Conservation (phyloP, 2,329 filamentous ascomycete species). For the Aspergillus proliferans region DNA sequence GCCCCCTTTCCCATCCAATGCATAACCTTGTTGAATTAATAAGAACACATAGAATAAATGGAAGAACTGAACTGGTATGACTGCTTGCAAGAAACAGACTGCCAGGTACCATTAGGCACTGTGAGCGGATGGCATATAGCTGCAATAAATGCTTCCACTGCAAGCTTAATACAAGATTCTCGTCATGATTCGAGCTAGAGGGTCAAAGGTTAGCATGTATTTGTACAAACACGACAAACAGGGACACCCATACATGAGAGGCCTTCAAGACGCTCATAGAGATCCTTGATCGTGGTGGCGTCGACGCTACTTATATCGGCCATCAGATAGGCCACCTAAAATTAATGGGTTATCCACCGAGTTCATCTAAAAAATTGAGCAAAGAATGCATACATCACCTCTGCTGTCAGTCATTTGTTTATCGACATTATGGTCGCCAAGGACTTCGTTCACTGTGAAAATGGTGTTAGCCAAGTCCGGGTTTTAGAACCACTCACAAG, state of each 20-base stretch:
- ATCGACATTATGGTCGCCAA: conserved; percentile 94
- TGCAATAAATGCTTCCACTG: conserved; percentile 3
- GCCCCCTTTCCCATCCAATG: background rate
- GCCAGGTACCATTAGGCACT: background rate
- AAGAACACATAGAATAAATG: background rate
- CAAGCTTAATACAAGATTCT: conserved; percentile 36
- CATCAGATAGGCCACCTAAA: conserved; percentile 84
- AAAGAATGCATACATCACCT: conserved; percentile 60
- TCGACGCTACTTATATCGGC: conserved; percentile 89
- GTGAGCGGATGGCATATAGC: background rate
- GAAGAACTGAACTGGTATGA: background rate
- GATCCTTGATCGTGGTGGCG: conserved; percentile 71
- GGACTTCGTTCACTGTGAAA: conserved; percentile 75
- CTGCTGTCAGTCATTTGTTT: conserved; percentile 97
- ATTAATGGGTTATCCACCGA: conserved; percentile 8
- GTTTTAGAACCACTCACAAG: background rate
- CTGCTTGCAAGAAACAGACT: background rate
- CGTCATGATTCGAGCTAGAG: conserved; percentile 41
- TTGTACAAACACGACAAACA: background rate
- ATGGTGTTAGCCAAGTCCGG: conserved; percentile 11
- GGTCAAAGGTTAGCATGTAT: conserved; percentile 7
- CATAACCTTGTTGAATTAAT: background rate
- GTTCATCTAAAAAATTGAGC: background rate
- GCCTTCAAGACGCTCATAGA: conserved; percentile 75
- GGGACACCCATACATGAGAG: conserved; percentile 61